Evolutionary conservation across 192 early-diverging fungal genomes (phyloP).

Genomic region (Coemansia sp.): DNA sequence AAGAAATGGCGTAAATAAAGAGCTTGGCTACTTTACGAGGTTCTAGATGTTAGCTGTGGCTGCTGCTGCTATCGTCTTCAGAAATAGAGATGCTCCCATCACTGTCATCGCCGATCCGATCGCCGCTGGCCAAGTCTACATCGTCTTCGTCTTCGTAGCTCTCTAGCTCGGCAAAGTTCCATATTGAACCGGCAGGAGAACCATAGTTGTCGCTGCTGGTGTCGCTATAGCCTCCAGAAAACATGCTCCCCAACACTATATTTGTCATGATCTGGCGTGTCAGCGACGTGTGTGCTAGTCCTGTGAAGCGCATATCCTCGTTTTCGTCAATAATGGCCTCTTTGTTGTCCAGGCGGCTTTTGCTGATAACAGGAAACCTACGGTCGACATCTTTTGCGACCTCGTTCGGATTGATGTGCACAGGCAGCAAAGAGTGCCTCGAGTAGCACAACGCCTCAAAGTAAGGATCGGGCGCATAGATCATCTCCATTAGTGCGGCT

Average conservation of each 20-base stretch:
- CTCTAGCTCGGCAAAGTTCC: neutral
- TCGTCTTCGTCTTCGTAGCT: neutral
- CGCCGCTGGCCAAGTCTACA: neutral
- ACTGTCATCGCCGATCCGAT: too few species aligned
- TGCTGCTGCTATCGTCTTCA: too few species aligned
- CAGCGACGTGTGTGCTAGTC: slow-evolving; percentile 21
- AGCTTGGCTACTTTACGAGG: neutral
- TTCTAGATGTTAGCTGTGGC: neutral
- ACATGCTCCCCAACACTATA: slow-evolving; percentile 16
- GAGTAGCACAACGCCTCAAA: slow-evolving; percentile 16
- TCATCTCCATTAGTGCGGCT: slow-evolving; percentile 11
- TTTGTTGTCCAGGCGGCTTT: slow-evolving; percentile 10
- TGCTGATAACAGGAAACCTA: slow-evolving; percentile 25
- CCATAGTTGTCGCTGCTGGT: slow-evolving; percentile 5
- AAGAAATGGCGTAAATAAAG: neutral
- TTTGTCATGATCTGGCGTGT: slow-evolving; percentile 27
- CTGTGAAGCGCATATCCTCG: slow-evolving; percentile 24
- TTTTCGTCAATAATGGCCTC: slow-evolving; percentile 16
- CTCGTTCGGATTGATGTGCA: slow-evolving; percentile 2
- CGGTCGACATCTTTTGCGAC: slow-evolving; percentile 3
- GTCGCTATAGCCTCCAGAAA: slow-evolving; percentile 6
- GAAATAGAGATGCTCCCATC: too few species aligned
- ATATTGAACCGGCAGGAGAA: too few species aligned
- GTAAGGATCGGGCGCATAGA: slow-evolving; percentile 36
- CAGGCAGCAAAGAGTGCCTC: slow-evolving; percentile 11